Percentiles rank a stretch among this genome's conserved stretches.
Conservation (phyloP, 2,329 filamentous ascomycete genomes). For the Sarocladium brachiariae region DNA sequence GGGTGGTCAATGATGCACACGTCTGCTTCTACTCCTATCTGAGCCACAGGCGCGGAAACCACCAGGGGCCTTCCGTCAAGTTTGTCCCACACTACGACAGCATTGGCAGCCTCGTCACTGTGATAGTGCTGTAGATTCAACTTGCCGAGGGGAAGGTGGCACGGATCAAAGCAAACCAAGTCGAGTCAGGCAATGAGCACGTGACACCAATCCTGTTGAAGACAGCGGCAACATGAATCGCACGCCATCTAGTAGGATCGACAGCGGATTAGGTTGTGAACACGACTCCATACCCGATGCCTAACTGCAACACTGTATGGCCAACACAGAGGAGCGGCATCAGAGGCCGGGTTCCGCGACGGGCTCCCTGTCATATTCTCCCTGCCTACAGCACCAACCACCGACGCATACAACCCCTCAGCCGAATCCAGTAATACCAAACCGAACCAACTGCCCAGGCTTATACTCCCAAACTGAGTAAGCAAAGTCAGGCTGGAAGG, state of each 20-base stretch:
- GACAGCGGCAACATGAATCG: neutral
- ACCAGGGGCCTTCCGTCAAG: neutral
- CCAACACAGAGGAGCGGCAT: neutral
- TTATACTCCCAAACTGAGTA: too few relatives aligned
- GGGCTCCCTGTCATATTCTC: neutral
- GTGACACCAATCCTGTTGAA: neutral
- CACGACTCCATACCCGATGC: too few relatives aligned
- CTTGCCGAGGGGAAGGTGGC: too few relatives aligned
- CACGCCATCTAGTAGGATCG: too few relatives aligned
- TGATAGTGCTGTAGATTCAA: neutral
- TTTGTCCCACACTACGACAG: neutral
- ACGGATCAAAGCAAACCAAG: too few relatives aligned
- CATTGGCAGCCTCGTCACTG: neutral
- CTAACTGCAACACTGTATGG: neutral
- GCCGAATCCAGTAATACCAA: neutral
- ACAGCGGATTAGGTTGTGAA: too few relatives aligned
- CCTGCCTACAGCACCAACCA: neutral
- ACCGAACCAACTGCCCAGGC: too few relatives aligned
- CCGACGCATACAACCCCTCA: neutral
- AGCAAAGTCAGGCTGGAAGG: too few relatives aligned
- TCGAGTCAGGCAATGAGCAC: slow-evolving; percentile 5
- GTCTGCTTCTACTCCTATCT: neutral
- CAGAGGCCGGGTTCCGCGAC: neutral
- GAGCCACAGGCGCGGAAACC: slow-evolving; percentile 2
- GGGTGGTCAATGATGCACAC: too few relatives aligned